Percentiles rank a stretch among this genome's conserved stretches.
These are phyloP conservation scores for Penicillium diatomitis DNA, from an alignment of 495 filamentous ascomycete genomes.

Conservation along the genomic window DNA sequence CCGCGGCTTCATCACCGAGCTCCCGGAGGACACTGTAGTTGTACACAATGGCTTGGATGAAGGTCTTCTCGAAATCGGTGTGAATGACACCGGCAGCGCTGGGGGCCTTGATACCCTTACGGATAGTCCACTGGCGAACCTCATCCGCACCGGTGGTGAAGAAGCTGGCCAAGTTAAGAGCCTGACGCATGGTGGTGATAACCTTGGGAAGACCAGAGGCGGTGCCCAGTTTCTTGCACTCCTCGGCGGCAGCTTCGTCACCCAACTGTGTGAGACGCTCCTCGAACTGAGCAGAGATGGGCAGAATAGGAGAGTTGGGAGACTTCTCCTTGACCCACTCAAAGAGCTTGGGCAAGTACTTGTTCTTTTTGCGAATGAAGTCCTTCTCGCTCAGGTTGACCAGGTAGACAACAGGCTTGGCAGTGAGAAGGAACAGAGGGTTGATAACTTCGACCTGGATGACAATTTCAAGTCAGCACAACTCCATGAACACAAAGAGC, in stretches of 20 bases:
- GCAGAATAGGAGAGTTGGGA: conserved; percentile 78
- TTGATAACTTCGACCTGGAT: conserved; percentile 93
- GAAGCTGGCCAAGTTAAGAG: conserved; percentile 84
- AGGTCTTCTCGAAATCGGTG: conserved; percentile 98
- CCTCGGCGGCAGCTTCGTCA: conserved; percentile 69
- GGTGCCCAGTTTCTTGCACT: conserved; percentile 80
- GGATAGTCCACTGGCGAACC: conserved; percentile 97
- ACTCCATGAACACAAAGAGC: conserved; percentile 17
- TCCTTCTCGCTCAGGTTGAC: conserved; percentile 96
- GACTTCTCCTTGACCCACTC: conserved; percentile 91
- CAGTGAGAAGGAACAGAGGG: conserved; percentile 85
- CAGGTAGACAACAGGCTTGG: conserved; percentile 95
- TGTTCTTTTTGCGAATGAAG: conserved; percentile 99
- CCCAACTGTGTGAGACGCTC: conserved; percentile 76
- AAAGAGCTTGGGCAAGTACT: conserved; percentile 86
- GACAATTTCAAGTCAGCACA: conserved; percentile 13
- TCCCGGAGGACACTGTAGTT: conserved; percentile 76
- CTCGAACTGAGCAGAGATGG: conserved; percentile 86
- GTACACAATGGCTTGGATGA: conserved; percentile 90
- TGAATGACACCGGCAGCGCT: conserved; percentile 98
- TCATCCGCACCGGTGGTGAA: conserved; percentile 97
- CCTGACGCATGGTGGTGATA: conserved; percentile 86
- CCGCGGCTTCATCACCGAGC: conserved; percentile 74
- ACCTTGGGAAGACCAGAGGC: conserved; percentile 90
- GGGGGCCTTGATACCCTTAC: conserved; percentile 92